Evolutionary conservation across 2,329 filamentous ascomycete genomes (phyloP), one percentile per base, ranked within the genome.

Genomic region (Dactylellina drechsleri): DNA sequence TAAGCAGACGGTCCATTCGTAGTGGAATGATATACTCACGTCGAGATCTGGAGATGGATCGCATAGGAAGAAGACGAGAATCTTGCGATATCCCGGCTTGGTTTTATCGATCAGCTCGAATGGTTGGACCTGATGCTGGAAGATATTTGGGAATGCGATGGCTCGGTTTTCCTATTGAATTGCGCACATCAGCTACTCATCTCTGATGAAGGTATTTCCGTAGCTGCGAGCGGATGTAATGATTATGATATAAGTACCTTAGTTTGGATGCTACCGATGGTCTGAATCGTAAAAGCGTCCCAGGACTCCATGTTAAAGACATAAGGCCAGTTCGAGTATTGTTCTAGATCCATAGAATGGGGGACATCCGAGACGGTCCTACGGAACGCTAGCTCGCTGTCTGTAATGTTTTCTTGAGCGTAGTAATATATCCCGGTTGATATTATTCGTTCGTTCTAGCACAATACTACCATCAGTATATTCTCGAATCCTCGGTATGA

Each of bases 371-470:
- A 20, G 6, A 71, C 28, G 5, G 72, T 76, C 16, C 85, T 85
- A 10, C 84, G 85, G 78, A 90, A 88, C 2, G 82, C 81, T 6
- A 90, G 82, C 4, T 78, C 79, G 60, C 83, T 84, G 1, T 85
- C 83, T 0, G 85, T 85, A 54, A 90, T 85, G 79, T 91, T 91
- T 0, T 88, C 84, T 52, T 80, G 82, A 76, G 89, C 86, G 77
- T 87, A 87, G 80, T 89, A 88, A 80, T 88, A 89, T 18, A 91
- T 81, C 0, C 88, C 86, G 0, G 87, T 88, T 0, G 87, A 87
- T 77, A 85, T 85, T 41, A 91, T 89, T 75, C 86, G 86, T 80
- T 91, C 89, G 77, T 91, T 90, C 81, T 83, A 56, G 31, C 10
- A 8, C 26, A 5, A 16, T 47, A 47, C 52, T 80, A 43, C 49